phyloP scores from a whole-genome alignment of 2,329 filamentous ascomycete species.

The Colletotrichum sp. region DNA sequence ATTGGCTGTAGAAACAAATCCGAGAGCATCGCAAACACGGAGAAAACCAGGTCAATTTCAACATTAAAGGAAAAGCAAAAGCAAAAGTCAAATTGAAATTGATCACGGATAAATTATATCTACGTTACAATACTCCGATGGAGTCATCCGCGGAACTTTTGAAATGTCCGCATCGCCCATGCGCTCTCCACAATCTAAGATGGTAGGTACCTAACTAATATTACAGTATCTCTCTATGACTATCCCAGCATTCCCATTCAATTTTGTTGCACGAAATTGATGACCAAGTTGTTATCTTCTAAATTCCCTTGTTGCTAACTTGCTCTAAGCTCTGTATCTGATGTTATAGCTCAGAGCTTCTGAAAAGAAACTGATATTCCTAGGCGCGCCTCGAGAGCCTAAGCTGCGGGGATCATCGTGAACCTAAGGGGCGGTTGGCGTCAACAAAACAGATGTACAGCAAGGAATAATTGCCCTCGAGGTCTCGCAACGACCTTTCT shows the following conservation, averaged over 20 bases:
- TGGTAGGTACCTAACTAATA: neutral
- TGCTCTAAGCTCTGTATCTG: accelerated
- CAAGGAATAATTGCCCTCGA: accelerated
- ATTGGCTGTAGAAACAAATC: neutral
- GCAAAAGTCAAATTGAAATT: neutral
- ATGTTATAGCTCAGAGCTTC: accelerated
- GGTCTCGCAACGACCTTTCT: accelerated
- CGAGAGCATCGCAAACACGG: neutral
- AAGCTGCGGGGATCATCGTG: neutral
- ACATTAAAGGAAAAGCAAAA: neutral
- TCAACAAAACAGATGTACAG: accelerated
- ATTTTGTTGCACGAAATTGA: too few relatives aligned
- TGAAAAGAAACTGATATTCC: accelerated
- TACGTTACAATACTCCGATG: neutral
- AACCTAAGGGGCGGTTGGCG: neutral
- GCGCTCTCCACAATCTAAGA: neutral
- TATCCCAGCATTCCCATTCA: too few relatives aligned
- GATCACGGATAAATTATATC: neutral
- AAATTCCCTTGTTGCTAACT: too few relatives aligned
- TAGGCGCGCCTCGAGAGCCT: accelerated
- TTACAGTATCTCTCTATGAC: neutral
- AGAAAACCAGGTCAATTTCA: neutral
- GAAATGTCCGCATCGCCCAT: neutral
- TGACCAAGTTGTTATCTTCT: accelerated
- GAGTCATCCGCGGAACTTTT: neutral